Percentiles rank a stretch among this genome's conserved stretches.
Conservation (phyloP, 2,329 filamentous ascomycete species). For the Penicillium sp. region DNA sequence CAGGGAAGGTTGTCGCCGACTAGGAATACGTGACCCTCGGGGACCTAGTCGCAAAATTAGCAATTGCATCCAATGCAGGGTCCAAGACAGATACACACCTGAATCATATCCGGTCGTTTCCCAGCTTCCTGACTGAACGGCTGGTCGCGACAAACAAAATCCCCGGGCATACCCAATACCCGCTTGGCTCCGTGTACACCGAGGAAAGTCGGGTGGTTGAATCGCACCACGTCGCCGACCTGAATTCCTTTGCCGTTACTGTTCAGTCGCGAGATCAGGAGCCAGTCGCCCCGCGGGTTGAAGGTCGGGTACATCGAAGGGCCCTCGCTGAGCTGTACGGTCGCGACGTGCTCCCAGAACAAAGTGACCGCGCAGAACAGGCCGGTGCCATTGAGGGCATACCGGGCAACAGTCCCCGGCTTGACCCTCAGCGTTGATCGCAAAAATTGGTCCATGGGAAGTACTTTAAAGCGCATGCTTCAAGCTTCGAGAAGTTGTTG, state of each 20-base stretch:
- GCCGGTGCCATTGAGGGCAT: constrained; percentile 33
- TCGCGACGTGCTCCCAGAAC: constrained; percentile 59
- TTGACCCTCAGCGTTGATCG: constrained; percentile 28
- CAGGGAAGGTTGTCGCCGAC: constrained; percentile 81
- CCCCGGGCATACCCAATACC: constrained; percentile 68
- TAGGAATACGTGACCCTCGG: constrained; percentile 87
- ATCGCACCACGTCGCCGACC: constrained; percentile 84
- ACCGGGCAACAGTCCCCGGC: constrained; percentile 24
- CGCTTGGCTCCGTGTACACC: constrained; percentile 70
- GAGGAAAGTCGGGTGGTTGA: constrained; percentile 68
- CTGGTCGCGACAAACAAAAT: constrained; percentile 51
- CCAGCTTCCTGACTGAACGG: constrained; percentile 34
- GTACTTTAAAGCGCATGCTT: constrained; percentile 6
- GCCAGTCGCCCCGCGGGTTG: constrained; percentile 62
- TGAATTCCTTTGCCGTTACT: constrained; percentile 64
- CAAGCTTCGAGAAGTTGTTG: constrained; percentile 5
- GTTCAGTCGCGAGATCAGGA: constrained; percentile 67
- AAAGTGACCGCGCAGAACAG: constrained; percentile 38
- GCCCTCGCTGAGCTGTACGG: constrained; percentile 61
- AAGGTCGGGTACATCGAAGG: constrained; percentile 91
- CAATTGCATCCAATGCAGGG: background rate
- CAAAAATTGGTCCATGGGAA: constrained; percentile 30
- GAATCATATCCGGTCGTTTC: constrained; percentile 42
- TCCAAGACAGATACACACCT: constrained; percentile 43
- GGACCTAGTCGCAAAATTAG: constrained; percentile 58